Evolutionary conservation across 805 yeast species (phyloP).

Genomic region (Hanseniaspora mollemarum): DNA sequence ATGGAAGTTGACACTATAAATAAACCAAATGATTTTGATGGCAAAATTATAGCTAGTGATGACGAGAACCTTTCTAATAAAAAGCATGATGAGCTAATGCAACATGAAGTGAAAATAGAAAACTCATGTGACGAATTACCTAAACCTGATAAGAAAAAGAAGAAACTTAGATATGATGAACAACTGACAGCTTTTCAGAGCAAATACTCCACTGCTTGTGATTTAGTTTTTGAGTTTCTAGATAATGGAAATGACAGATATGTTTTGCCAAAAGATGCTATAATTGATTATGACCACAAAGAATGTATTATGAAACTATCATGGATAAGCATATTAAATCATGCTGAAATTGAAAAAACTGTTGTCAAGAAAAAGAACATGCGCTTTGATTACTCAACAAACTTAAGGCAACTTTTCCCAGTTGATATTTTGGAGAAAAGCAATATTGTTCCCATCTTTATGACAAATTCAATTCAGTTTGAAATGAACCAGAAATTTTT

Average conservation of each 20-base stretch:
- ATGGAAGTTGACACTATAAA: background rate
- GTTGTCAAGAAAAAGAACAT: background rate
- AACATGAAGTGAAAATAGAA: too few species aligned
- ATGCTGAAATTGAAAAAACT: slow-evolving; percentile 4
- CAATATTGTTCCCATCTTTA: slow-evolving; percentile 34
- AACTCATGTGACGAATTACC: too few species aligned
- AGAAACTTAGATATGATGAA: slow-evolving; percentile 35
- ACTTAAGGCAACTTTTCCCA: slow-evolving; percentile 23
- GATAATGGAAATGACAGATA: slow-evolving; percentile 71
- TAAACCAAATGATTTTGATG: too few species aligned
- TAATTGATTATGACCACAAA: slow-evolving; percentile 43
- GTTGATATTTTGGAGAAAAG: slow-evolving; percentile 15
- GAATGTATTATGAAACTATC: slow-evolving; percentile 26
- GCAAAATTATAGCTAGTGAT: too few species aligned
- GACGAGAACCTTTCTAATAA: too few species aligned
- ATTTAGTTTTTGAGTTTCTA: slow-evolving; percentile 70
- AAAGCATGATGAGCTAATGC: too few species aligned
- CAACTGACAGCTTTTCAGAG: slow-evolving; percentile 69
- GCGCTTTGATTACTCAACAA: slow-evolving; percentile 18
- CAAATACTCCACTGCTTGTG: slow-evolving; percentile 54
- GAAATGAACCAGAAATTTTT: slow-evolving; percentile 54
- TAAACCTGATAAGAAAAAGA: slow-evolving; percentile 5
- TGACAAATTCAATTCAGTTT: slow-evolving; percentile 54
- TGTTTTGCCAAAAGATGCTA: slow-evolving; percentile 61
- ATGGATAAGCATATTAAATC: slow-evolving; percentile 29